Percentiles rank a stretch among this genome's conserved stretches.
Conservation (phyloP, 108 stramenopile species). For the Bacterosira constricta region DNA sequence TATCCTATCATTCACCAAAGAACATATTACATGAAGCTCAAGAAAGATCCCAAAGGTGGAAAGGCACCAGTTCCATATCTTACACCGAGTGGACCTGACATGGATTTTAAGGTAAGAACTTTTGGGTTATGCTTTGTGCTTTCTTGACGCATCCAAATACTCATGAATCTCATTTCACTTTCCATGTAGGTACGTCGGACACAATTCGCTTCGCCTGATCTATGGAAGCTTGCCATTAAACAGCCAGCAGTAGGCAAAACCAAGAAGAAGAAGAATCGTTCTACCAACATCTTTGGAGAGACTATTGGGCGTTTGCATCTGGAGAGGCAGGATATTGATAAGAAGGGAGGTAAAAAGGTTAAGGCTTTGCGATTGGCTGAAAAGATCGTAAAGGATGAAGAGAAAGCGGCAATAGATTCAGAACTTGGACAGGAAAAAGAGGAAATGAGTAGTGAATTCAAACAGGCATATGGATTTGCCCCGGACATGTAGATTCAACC, state of each 20-base stretch:
- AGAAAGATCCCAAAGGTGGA: constrained; percentile 85
- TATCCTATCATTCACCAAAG: constrained; percentile 73
- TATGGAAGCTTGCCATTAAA: constrained; percentile 92
- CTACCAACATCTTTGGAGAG: constrained; percentile 95
- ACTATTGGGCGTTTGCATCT: constrained; percentile 96
- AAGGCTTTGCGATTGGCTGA: constrained; percentile 89
- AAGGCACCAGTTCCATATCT: constrained; percentile 87
- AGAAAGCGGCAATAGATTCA: constrained; percentile 70
- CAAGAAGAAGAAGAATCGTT: constrained; percentile 91
- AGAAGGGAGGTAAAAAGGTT: constrained; percentile 78
- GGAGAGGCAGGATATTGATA: constrained; percentile 93
- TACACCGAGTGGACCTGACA: constrained; percentile 92
- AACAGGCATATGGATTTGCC: constrained; percentile 77
- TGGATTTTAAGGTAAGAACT: constrained; percentile 79
- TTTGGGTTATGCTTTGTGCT: neutral
- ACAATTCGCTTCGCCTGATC: constrained; percentile 89
- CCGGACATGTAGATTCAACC: constrained; percentile 38
- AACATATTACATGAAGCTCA: constrained; percentile 82
- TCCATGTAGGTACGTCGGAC: constrained; percentile 72
- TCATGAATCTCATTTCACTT: neutral
- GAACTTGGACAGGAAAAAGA: constrained; percentile 76
- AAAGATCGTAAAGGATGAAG: constrained; percentile 71
- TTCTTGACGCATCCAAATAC: neutral
- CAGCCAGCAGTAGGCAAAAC: constrained; percentile 67
- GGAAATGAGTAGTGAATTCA: constrained; percentile 70